Base-by-base conservation (phyloP, 192 early-diverging fungal species). In the Umbelopsis vinacea region DNA sequence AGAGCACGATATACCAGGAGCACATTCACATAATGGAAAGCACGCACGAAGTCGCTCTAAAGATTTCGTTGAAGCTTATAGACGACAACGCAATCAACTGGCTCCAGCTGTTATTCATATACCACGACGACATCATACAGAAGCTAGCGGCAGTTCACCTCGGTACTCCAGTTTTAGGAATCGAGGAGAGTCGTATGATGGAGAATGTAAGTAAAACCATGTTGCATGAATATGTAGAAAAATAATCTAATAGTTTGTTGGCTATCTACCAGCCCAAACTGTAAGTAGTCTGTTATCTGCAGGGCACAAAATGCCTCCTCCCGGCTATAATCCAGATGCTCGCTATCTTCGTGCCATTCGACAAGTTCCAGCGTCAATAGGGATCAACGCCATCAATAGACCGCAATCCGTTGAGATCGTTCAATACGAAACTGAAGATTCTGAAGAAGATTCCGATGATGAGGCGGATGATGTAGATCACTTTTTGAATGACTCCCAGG, bases 231-330 rank as follows among this genome's bases (percentile, higher is more conserved):
- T 50, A 9, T 29, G 29, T 29, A 3, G 4, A 50, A 50, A 17
- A 3, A 15, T n/a, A n/a, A n/a, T n/a, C n/a, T n/a, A n/a, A n/a
- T n/a, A n/a, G n/a, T n/a, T 17, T 50, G 7, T 50, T 6, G 1
- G 48, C 5, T 15, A 21, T 17, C 0, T 17, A 15, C 6, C 17
- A 50, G 48, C 48, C 15, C n/a, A 17, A 50, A n/a, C 48, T 50
- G 15, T 50, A 1, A 50, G n/a, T 21, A 21, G n/a, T 6, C n/a
- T 50, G 5, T 50, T 50, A 15, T 50, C 29, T 63, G 23, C 57
- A 29, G 26, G 57, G 2, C 57, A 63, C 57, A 63, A 63, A 63
- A 33, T 63, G 57, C 57, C 57, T 6, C 57, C 57, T 19, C 26
- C 26, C 6, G 57, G 33, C 17, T 63, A 63, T 37, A 63, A 37